A percentile compares a stretch with the other conserved stretches of the same genome.
These are phyloP conservation scores for Trichoderma reesei DNA, from an alignment of 495 filamentous ascomycete genomes.

Conservation along the genomic window DNA sequence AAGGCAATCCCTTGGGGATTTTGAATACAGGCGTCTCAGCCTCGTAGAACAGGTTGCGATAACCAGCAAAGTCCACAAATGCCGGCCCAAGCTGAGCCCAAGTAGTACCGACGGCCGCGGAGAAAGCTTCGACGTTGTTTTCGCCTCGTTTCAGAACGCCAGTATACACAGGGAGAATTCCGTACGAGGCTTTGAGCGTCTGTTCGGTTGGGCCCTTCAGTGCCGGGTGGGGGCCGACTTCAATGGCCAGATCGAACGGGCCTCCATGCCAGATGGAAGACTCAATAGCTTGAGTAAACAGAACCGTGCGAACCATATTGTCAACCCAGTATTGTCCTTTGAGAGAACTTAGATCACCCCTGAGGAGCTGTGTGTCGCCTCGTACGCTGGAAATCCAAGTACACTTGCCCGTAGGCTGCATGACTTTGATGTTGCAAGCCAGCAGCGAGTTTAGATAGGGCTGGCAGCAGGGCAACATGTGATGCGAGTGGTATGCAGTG, in stretches of 20 bases:
- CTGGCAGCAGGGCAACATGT: conserved; percentile 24
- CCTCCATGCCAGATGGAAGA: neutral
- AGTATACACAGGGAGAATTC: too few species aligned
- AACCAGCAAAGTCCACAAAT: too few species aligned
- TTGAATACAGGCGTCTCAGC: too few species aligned
- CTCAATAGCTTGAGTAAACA: conserved; percentile 25
- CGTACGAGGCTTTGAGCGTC: neutral
- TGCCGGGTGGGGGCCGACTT: conserved; percentile 25
- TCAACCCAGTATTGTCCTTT: conserved; percentile 26
- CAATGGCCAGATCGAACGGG: conserved; percentile 15
- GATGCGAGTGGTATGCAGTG: conserved; percentile 30
- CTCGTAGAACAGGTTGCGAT: too few species aligned
- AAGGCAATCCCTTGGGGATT: too few species aligned
- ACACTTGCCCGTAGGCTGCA: neutral
- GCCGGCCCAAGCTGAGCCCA: too few species aligned
- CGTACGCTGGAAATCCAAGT: conserved; percentile 25
- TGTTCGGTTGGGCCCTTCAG: conserved; percentile 32
- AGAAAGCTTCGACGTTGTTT: too few species aligned
- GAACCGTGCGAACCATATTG: conserved; percentile 29
- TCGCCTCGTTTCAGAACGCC: too few species aligned
- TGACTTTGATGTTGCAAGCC: neutral
- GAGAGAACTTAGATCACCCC: neutral
- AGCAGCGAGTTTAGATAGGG: conserved; percentile 17
- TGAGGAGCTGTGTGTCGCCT: conserved; percentile 13
- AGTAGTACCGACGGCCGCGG: too few species aligned